These are phyloP conservation scores for Eimeria praecox DNA, from an alignment of 169 alveolate species.

Conservation along the genomic window DNA sequence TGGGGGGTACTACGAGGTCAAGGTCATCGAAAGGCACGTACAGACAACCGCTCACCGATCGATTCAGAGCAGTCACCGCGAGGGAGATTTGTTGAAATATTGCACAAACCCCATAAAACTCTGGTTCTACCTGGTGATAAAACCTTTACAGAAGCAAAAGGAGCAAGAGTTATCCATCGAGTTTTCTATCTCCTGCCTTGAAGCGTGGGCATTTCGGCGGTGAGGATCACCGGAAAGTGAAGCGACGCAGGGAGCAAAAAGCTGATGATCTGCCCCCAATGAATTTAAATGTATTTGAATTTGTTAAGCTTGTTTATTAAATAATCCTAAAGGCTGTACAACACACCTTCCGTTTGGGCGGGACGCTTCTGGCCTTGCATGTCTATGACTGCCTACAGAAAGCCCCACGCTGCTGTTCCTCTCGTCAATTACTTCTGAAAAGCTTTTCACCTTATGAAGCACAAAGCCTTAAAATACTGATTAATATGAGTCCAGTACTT, in stretches of 20 bases:
- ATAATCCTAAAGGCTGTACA: neutral
- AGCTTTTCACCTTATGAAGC: no score
- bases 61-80: neutral
- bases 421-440: neutral
- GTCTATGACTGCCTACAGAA: constrained; percentile 26
- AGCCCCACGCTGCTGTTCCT: neutral
- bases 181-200: neutral
- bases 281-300: neutral
- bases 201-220: neutral
- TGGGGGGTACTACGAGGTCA: neutral
- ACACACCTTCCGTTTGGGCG: neutral
- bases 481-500: neutral
- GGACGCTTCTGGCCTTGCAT: neutral
- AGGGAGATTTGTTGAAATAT: neutral
- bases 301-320: neutral
- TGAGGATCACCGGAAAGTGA: neutral
- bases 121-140: neutral
- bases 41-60: constrained; percentile 4
- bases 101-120: neutral
- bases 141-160: neutral
- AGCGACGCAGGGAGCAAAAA: neutral
- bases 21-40: neutral
- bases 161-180: neutral
- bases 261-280: neutral
- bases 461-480: neutral